Conservation (phyloP, 805 yeast genomes). For the Candida incommunis region DNA sequence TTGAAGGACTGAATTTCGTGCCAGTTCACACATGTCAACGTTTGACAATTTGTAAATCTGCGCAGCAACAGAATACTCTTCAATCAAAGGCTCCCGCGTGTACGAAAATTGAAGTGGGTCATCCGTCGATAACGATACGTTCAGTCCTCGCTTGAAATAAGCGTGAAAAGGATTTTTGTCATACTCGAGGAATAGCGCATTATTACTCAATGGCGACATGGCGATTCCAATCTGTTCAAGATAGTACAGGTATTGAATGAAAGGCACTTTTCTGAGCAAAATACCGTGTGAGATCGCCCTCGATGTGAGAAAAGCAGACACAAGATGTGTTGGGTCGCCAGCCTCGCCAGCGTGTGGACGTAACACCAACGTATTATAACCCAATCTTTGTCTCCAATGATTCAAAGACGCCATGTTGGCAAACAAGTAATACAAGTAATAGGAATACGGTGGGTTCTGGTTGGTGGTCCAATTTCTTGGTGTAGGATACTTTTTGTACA, state of each 20-base stretch:
- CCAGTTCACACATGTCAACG: constrained; percentile 96
- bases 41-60: constrained; percentile 89
- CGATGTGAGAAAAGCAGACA: constrained; percentile 75
- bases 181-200: constrained; percentile 87
- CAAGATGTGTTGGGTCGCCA: constrained; percentile 97
- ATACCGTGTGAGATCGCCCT: constrained; percentile 96
- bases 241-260: constrained; percentile 84
- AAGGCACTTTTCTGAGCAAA: constrained; percentile 81
- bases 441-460: constrained; percentile 94
- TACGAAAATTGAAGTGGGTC: constrained; percentile 96
- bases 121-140: constrained; percentile 89
- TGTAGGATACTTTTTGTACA: constrained; percentile 71
- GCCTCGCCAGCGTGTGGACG: constrained; percentile 99
- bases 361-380: constrained; percentile 79
- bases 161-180: constrained; percentile 92
- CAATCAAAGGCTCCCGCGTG: constrained; percentile 93
- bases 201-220: constrained; percentile 95
- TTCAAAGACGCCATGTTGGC: constrained; percentile 80
- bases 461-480: constrained; percentile 69
- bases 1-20: constrained; percentile 81
- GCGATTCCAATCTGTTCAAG: constrained; percentile 94
- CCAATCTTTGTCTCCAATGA: constrained; percentile 61
- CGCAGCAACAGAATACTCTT: constrained; percentile 96
- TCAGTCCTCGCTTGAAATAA: constrained; percentile 85
- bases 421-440: constrained; percentile 78